A percentile compares a stretch with the other conserved stretches of the same genome.
phyloP scores from a whole-genome alignment of 1,284 basidiomycete genomes.

The Grifola frondosa region DNA sequence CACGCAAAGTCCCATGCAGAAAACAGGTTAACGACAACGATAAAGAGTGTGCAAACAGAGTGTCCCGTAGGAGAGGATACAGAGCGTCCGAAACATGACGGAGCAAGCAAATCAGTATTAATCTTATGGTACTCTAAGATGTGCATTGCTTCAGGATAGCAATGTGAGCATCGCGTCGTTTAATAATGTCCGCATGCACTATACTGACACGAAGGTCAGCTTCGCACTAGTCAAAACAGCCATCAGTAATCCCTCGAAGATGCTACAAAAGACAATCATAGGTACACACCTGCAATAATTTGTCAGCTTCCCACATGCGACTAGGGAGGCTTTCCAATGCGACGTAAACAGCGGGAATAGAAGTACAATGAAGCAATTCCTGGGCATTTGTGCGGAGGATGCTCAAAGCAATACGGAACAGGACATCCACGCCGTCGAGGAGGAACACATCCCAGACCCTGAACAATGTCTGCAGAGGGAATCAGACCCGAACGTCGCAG shows the following conservation, averaged over 20 bases:
- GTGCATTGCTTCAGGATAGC: conserved; percentile 38
- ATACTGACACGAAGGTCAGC: conserved; percentile 68
- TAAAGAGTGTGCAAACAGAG: too few relatives aligned
- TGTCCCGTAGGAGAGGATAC: too few relatives aligned
- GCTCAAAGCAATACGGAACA: conserved; percentile 88
- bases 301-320: conserved; percentile 90
- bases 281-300: conserved; percentile 73
- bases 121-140: conserved; percentile 20
- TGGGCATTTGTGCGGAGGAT: conserved; percentile 83
- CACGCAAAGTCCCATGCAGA: too few relatives aligned
- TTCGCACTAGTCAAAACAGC: conserved; percentile 47
- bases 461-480: conserved; percentile 68
- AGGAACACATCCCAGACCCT: conserved; percentile 96
- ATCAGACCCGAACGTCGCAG: conserved; percentile 7
- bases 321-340: conserved; percentile 85
- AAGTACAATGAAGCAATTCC: conserved; percentile 80
- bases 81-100: too few relatives aligned
- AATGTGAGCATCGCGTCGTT: conserved; percentile 62
- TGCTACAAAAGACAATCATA: neutral
- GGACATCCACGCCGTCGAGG: conserved; percentile 87
- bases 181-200: conserved; percentile 67
- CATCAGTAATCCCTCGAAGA: conserved; percentile 1
- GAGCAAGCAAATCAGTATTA: too few relatives aligned
- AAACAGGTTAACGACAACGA: too few relatives aligned
- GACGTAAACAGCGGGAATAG: conserved; percentile 85